phyloP scores from a whole-genome alignment of 306 rosid genomes.

The Leucaena leucocephala region DNA sequence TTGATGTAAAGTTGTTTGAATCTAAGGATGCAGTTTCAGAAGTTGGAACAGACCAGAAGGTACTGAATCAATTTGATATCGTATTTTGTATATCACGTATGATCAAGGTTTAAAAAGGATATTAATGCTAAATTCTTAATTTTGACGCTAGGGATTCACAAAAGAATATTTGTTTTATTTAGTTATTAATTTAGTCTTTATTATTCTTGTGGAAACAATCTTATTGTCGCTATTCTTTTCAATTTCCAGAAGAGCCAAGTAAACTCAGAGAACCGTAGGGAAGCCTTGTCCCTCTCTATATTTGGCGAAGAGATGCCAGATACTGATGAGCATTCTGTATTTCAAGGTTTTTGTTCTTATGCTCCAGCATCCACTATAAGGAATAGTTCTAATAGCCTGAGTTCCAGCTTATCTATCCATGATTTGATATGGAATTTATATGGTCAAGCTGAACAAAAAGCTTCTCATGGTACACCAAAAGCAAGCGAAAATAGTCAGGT shows the following conservation, averaged over 20 bases:
- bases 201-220: slow-evolving; percentile 24
- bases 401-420: slow-evolving; percentile 59
- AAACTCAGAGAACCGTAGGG: slow-evolving; percentile 45
- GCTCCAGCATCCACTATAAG: slow-evolving; percentile 40
- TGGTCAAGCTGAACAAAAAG: slow-evolving; percentile 62
- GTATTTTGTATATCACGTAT: slow-evolving; percentile 25
- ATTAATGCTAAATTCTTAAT: slow-evolving; percentile 33
- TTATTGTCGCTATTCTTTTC: slow-evolving; percentile 32
- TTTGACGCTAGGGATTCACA: slow-evolving; percentile 13
- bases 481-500: slow-evolving; percentile 49
- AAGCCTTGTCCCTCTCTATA: slow-evolving; percentile 77
- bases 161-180: slow-evolving; percentile 27
- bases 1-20: slow-evolving; percentile 46
- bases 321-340: slow-evolving; percentile 45
- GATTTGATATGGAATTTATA: slow-evolving; percentile 83
- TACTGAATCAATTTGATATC: slow-evolving; percentile 35
- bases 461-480: slow-evolving; percentile 48
- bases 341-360: slow-evolving; percentile 49
- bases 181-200: slow-evolving; percentile 13
- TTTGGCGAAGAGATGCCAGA: slow-evolving; percentile 72
- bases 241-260: slow-evolving; percentile 52
- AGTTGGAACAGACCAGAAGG: slow-evolving; percentile 50
- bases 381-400: slow-evolving; percentile 40
- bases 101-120: slow-evolving; percentile 13
- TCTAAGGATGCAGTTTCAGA: slow-evolving; percentile 46